phyloP scores from a whole-genome alignment of 345 rosid species.

The Salix arbutifolia region DNA sequence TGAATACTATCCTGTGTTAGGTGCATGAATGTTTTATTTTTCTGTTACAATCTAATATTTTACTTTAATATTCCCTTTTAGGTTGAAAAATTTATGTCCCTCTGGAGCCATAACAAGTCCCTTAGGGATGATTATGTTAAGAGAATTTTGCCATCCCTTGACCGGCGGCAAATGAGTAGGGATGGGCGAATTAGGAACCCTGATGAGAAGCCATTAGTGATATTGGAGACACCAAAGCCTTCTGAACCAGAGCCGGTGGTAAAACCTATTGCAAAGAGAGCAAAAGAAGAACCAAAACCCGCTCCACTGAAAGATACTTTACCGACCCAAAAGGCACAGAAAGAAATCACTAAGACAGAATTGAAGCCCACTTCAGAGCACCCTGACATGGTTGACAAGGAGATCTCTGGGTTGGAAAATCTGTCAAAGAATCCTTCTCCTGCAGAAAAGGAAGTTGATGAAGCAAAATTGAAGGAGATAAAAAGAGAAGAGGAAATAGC shows the following conservation, averaged over 20 bases:
- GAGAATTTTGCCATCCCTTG: slow-evolving; percentile 58
- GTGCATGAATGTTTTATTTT: background rate
- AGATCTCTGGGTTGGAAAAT: slow-evolving; percentile 33
- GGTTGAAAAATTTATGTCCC: slow-evolving; percentile 76
- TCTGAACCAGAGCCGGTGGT: slow-evolving; percentile 34
- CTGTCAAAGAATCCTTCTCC: slow-evolving; percentile 34
- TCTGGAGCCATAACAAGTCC: slow-evolving; percentile 61
- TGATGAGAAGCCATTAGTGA: slow-evolving; percentile 57
- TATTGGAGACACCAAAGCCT: slow-evolving; percentile 32
- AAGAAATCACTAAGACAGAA: slow-evolving; percentile 39
- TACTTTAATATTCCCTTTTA: slow-evolving; percentile 21
- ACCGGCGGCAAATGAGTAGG: slow-evolving; percentile 50
- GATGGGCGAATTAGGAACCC: slow-evolving; percentile 68
- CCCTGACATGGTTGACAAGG: slow-evolving; percentile 29
- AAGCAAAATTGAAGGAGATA: slow-evolving; percentile 71
- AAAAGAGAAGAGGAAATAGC: slow-evolving; percentile 84
- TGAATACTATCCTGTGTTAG: background rate
- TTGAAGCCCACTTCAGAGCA: slow-evolving; percentile 34
- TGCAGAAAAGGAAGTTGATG: slow-evolving; percentile 42
- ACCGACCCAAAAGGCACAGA: slow-evolving; percentile 33
- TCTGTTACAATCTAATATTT: slow-evolving; percentile 16
- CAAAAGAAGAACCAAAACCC: slow-evolving; percentile 59
- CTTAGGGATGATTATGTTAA: slow-evolving; percentile 87
- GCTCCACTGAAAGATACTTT: slow-evolving; percentile 38
- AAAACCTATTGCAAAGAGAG: slow-evolving; percentile 49